Conservation (phyloP, 106 monocot species). For the Agapanthus africanus region DNA sequence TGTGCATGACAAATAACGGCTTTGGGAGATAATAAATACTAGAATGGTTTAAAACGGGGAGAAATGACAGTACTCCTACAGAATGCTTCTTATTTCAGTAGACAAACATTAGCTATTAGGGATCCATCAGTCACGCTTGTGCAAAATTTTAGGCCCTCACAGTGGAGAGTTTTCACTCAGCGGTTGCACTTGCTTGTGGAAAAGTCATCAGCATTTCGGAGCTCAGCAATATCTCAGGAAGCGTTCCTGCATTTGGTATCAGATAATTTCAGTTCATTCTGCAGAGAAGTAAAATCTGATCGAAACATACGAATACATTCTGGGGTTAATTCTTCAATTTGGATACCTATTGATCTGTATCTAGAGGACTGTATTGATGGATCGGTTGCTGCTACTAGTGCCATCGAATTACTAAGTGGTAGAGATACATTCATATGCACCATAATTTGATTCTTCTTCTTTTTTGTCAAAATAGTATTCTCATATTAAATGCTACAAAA, state of each 20-base stretch:
- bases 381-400: slow-evolving; percentile 81
- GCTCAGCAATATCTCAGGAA: slow-evolving; percentile 41
- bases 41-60: not conserved
- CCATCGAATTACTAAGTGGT: slow-evolving; percentile 88
- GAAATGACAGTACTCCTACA: too few species aligned
- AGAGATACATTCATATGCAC: slow-evolving; percentile 7
- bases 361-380: slow-evolving; percentile 89
- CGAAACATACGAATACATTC: slow-evolving; percentile 23
- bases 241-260: slow-evolving; percentile 31
- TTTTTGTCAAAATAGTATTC: not conserved
- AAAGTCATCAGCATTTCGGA: slow-evolving; percentile 57
- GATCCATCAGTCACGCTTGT: too few species aligned
- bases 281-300: slow-evolving; percentile 31
- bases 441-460: not conserved
- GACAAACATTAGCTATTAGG: too few species aligned
- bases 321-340: slow-evolving; percentile 49
- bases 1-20: not conserved
- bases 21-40: not conserved
- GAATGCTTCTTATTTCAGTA: too few species aligned
- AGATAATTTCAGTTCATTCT: slow-evolving; percentile 13
- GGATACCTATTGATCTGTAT: slow-evolving; percentile 94
- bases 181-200: slow-evolving; percentile 48
- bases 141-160: slow-evolving; percentile 47
- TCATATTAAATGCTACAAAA: not conserved
- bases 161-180: slow-evolving; percentile 55